phyloP scores from a whole-genome alignment of 495 filamentous ascomycete species.

The Parachaetomium inaequale region DNA sequence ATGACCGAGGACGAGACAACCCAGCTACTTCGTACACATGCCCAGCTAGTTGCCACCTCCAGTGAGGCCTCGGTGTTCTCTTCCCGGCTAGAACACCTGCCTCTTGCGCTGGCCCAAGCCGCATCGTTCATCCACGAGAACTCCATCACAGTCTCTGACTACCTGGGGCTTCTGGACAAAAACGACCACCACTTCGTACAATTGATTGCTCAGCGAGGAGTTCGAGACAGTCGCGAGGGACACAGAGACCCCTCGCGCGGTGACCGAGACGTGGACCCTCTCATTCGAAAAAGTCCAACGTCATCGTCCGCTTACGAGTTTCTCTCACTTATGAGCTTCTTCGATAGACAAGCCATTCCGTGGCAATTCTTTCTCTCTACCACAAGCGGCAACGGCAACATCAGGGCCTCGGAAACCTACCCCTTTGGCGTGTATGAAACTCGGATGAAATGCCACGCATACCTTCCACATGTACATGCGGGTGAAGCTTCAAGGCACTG shows the following conservation, averaged over 20 bases:
- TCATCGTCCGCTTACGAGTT: conserved; percentile 38
- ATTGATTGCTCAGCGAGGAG: conserved; percentile 26
- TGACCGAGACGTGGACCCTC: conserved; percentile 37
- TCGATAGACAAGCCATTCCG: conserved; percentile 44
- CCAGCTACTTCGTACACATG: background rate
- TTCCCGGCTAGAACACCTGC: conserved; percentile 38
- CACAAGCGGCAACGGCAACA: conserved; percentile 15
- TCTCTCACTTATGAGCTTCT: conserved; percentile 42
- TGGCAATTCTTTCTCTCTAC: conserved; percentile 29
- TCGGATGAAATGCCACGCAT: no score
- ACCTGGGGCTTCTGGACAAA: conserved; percentile 33
- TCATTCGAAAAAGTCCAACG: conserved; percentile 42
- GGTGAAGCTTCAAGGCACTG: conserved; percentile 39
- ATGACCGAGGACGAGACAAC: background rate
- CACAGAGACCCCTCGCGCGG: conserved; percentile 28
- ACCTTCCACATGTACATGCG: conserved; percentile 31
- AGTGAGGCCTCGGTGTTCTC: conserved; percentile 30
- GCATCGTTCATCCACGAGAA: conserved; percentile 48
- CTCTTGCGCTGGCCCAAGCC: conserved; percentile 49
- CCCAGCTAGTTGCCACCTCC: background rate
- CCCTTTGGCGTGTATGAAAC: no score
- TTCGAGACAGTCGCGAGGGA: conserved; percentile 26
- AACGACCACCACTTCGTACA: conserved; percentile 26
- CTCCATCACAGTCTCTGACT: conserved; percentile 21
- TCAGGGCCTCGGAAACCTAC: background rate